Percentiles rank a stretch among this genome's conserved stretches.
Conservation (phyloP, 345 rosid species). For the Euphorbia peplus region DNA sequence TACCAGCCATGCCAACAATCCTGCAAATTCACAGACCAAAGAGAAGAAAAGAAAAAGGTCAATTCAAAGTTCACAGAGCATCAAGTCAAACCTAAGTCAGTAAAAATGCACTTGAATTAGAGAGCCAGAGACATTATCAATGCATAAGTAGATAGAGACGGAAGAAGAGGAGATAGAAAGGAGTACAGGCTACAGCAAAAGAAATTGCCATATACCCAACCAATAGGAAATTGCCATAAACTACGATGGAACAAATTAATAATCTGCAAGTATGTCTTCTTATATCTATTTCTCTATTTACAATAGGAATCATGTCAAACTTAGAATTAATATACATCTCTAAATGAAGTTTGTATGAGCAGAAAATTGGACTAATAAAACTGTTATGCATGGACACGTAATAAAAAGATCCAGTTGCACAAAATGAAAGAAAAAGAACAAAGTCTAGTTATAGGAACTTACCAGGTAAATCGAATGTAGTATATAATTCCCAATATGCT, state of each 20-base stretch:
- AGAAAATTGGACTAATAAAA: not conserved
- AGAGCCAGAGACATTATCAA: not conserved
- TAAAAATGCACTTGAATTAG: not conserved
- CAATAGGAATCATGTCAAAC: no score
- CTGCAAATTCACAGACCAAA: slow-evolving; percentile 36
- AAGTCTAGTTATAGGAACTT: slow-evolving; percentile 20
- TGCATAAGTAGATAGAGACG: not conserved
- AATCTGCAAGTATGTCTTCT: no score
- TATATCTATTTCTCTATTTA: no score
- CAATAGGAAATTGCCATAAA: no score
- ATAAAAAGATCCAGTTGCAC: slow-evolving; percentile 6
- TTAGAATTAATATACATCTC: no score
- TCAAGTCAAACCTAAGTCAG: not conserved
- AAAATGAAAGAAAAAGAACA: slow-evolving; percentile 3
- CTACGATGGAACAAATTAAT: no score
- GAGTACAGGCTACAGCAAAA: not conserved
- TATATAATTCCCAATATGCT: slow-evolving; percentile 96
- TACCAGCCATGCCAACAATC: slow-evolving; percentile 99
- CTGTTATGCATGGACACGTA: not conserved
- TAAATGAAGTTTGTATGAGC: not conserved
- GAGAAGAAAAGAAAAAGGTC: not conserved
- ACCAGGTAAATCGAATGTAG: slow-evolving; percentile 99
- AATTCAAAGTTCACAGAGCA: not conserved
- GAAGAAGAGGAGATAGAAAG: not conserved
- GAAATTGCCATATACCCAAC: not conserved